Base-by-base conservation (phyloP, 78 protist species). In the Dictyostelium purpureum region DNA sequence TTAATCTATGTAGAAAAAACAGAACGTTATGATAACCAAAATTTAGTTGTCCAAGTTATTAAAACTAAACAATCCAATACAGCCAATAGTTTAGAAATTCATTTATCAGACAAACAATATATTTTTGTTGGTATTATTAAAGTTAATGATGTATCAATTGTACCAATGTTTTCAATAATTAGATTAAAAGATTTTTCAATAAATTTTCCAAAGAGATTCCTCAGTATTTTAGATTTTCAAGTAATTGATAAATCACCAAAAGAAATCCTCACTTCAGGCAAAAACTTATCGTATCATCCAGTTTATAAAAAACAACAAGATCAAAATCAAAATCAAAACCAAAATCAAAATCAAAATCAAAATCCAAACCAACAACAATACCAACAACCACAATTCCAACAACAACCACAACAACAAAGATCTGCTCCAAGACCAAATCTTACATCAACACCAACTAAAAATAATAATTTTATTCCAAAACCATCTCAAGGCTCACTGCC, bases 361-460 rank as follows among this genome's bases (percentile, higher is more conserved):
- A 31, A 16, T 33, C 38, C 16, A 35, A 57, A 59, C 37, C 83
- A 76, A 76, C 82, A 76, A 76, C 67, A 49, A 38, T 45, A 24
- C 10, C 83, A 33, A 51, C 52, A 33, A 38, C 40, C 16, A 35
- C 85, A 28, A 38, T 71, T 57, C 54, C 85, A 33, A 77, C 42
- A n/a, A 38, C 71, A 56, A 56, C 85, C 54, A 59, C 52, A 59
- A 59, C 87, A 54, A 77, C 87, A 52, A 77, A 45, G 21, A 74
- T 14, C 35, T 3, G 24, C 42, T 47, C 21, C 56, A 42, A 19
- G 5, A n/a, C 51, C 43, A 43, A 10, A 47, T 14, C 3, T 16
- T 2, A 70, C 45, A 70, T 9, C 71, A 33, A 28, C 71, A 63
- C 26, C 45, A 4, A 37, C 24, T 33, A 63, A 31, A 16, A 63